phyloP scores from a whole-genome alignment of 345 rosid species.

The Sapria himalayana region DNA sequence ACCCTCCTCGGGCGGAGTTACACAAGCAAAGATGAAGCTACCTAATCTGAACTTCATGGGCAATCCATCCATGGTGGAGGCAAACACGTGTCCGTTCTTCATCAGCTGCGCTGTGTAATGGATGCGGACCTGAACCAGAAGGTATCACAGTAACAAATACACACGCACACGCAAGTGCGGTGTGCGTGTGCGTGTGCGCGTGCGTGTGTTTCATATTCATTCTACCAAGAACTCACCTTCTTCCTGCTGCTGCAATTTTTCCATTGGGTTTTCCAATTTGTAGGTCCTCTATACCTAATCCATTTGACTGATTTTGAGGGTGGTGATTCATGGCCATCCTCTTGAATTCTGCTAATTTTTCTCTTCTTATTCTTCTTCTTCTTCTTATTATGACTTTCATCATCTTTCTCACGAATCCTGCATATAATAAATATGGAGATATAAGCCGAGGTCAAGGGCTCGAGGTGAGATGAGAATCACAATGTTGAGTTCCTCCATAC shows the following conservation, averaged over 20 bases:
- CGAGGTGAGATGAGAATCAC: too few species aligned
- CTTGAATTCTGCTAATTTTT: conserved; percentile 4
- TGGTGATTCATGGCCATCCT: conserved; percentile 11
- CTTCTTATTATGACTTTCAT: conserved; percentile 11
- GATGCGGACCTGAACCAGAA: conserved; percentile 24
- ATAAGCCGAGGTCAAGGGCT: too few species aligned
- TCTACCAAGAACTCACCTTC: conserved; percentile 22
- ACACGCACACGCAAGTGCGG: too few species aligned
- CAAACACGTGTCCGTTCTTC: conserved; percentile 25
- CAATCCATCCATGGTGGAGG: conserved; percentile 20
- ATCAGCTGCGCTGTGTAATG: conserved; percentile 25
- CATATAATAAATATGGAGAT: too few species aligned
- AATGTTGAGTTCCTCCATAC: too few species aligned
- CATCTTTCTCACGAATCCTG: conserved; percentile 5
- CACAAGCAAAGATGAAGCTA: conserved; percentile 8
- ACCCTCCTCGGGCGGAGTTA: too few species aligned
- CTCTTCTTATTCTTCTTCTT: conserved; percentile 17
- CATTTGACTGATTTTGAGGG: conserved; percentile 13
- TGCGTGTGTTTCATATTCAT: too few species aligned
- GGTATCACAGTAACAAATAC: too few species aligned
- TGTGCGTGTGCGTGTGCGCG: too few species aligned
- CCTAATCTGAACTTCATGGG: conserved; percentile 33
- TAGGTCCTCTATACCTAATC: conserved; percentile 23
- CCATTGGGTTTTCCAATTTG: conserved; percentile 22
- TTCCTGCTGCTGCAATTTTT: conserved; percentile 23